A percentile compares a stretch with the other conserved stretches of the same genome.
phyloP scores from a whole-genome alignment of 2,329 filamentous ascomycete genomes.

The Clonostachys rosea region DNA sequence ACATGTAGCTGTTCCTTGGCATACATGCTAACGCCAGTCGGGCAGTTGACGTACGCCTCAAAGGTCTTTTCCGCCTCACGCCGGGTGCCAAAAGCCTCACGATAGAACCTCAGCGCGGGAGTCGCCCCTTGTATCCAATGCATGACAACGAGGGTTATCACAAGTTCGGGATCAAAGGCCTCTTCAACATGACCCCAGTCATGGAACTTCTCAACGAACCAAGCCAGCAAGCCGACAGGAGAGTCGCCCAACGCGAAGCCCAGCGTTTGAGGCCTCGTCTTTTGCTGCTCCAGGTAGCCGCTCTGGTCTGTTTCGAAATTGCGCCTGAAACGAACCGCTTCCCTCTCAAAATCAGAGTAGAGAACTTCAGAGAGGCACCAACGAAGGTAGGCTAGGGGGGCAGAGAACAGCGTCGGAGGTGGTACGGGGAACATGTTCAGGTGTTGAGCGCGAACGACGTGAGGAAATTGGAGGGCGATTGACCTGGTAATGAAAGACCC shows the following conservation, averaged over 20 bases:
- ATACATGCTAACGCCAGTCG: too few species aligned
- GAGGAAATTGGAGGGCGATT: not conserved
- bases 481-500: not conserved
- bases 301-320: not conserved
- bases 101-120: slow-evolving; percentile 1
- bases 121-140: slow-evolving; percentile 3
- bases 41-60: too few species aligned
- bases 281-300: slow-evolving; percentile 1
- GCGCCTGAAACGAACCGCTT: not conserved
- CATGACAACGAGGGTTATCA: slow-evolving; percentile 4
- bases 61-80: too few species aligned
- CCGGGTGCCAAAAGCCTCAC: not conserved
- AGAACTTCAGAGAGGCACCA: not conserved
- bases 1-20: too few species aligned
- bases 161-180: not conserved
- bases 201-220: slow-evolving; percentile 1
- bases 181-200: not conserved
- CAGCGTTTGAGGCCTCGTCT: slow-evolving; percentile 1
- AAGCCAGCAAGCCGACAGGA: slow-evolving; percentile 1
- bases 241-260: not conserved
- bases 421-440: not conserved
- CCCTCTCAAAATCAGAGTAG: not conserved
- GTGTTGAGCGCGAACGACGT: slow-evolving; percentile 1
- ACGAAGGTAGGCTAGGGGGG: not conserved
- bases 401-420: not conserved